Evolutionary conservation across 768 basidiomycete genomes (phyloP).

Genomic region (Ramaria sp.): DNA sequence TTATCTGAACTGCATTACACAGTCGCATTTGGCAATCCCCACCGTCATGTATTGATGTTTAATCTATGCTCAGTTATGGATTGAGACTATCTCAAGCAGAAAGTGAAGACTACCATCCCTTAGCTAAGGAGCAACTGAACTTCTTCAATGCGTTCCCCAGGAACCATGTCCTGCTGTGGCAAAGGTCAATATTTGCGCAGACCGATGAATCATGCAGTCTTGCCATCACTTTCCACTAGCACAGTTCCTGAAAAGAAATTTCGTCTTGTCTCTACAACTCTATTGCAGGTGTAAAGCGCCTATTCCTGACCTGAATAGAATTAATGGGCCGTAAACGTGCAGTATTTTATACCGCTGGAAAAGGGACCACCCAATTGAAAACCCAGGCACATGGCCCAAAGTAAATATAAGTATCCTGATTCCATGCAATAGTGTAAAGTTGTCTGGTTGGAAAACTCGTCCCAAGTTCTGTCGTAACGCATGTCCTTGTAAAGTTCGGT

Average conservation of each 20-base stretch:
- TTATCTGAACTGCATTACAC: too few species aligned
- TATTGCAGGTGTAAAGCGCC: conserved; percentile 37
- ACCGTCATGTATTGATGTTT: too few species aligned
- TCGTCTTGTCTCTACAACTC: conserved; percentile 56
- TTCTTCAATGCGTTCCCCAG: conserved; percentile 47
- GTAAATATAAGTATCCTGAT: conserved; percentile 64
- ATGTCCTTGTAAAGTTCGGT: conserved; percentile 36
- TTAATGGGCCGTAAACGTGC: conserved; percentile 58
- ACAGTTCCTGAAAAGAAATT: conserved; percentile 32
- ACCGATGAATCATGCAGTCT: conserved; percentile 41
- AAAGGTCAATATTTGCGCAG: conserved; percentile 49
- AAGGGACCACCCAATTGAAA: neutral
- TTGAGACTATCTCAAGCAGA: neutral
- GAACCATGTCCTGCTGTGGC: conserved; percentile 74
- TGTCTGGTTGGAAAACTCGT: conserved; percentile 49
- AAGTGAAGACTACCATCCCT: neutral
- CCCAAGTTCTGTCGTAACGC: conserved; percentile 46
- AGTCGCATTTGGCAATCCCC: too few species aligned
- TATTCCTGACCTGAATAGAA: conserved; percentile 63
- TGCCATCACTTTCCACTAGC: conserved; percentile 47
- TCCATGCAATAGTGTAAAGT: conserved; percentile 57
- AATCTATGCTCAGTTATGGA: too few species aligned
- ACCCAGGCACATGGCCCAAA: conserved; percentile 30
- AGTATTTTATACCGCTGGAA: neutral
- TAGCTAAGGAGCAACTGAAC: conserved; percentile 49